These are phyloP conservation scores for Angophora floribunda DNA, from an alignment of 345 rosid species.

Conservation along the genomic window DNA sequence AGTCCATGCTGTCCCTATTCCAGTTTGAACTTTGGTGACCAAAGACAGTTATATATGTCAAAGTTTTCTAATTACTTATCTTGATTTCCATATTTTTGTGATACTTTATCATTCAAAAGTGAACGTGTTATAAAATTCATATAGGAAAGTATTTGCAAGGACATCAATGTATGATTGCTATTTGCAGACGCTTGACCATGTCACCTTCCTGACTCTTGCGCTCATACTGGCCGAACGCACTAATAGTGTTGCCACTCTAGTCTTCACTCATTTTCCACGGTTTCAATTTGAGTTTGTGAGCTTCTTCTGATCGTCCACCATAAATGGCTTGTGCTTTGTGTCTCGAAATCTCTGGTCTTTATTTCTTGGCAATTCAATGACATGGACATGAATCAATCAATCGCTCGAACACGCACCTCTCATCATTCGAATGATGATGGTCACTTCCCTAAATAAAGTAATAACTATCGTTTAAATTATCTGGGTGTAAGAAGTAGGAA, in stretches of 20 bases:
- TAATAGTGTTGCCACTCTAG: background rate
- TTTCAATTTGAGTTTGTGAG: background rate
- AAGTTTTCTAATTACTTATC: background rate
- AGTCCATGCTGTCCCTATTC: background rate
- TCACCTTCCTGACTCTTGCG: background rate
- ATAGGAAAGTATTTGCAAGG: background rate
- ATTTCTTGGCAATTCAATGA: background rate
- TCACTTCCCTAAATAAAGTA: too few species aligned
- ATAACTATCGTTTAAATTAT: too few species aligned
- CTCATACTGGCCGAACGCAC: too few species aligned
- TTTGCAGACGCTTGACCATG: background rate
- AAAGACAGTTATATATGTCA: background rate
- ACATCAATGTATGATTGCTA: background rate
- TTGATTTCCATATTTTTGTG: background rate
- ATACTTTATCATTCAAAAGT: background rate
- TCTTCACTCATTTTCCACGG: background rate
- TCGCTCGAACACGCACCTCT: too few species aligned
- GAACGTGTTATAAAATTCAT: background rate
- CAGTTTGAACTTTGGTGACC: background rate
- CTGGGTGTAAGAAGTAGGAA: background rate
- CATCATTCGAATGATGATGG: too few species aligned
- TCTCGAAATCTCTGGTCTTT: background rate
- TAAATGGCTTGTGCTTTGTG: background rate
- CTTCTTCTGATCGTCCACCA: background rate
- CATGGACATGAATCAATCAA: background rate